Evolutionary conservation across 805 yeast species (phyloP).

Genomic region (Priceomyces fermenticarens): DNA sequence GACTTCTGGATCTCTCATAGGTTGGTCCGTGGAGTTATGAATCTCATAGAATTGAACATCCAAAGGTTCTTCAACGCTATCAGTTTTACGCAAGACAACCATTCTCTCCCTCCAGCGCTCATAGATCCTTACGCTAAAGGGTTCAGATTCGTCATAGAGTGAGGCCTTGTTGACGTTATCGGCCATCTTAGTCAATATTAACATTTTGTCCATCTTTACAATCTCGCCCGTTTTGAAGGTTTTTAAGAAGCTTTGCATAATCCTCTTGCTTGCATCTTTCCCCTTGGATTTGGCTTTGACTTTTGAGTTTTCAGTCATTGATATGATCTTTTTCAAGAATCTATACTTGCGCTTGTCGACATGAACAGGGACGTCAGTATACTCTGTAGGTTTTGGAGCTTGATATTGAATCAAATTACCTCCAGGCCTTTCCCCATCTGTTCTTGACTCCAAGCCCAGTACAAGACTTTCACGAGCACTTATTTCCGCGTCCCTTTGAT

Average conservation of each 20-base stretch:
- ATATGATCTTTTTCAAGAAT: constrained; percentile 17
- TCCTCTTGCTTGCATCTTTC: constrained; percentile 14
- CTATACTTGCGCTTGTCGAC: constrained; percentile 11
- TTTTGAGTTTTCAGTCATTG: constrained; percentile 22
- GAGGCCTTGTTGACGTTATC: constrained; percentile 15
- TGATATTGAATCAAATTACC: background rate
- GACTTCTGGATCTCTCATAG: constrained; percentile 19
- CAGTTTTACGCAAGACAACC: constrained; percentile 68
- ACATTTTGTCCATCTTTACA: constrained; percentile 62
- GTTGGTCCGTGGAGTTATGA: constrained; percentile 23
- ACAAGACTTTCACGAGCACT: background rate
- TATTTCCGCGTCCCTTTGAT: background rate
- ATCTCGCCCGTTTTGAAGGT: constrained; percentile 55
- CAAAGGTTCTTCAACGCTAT: constrained; percentile 49
- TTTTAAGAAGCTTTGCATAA: constrained; percentile 22
- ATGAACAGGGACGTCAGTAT: background rate
- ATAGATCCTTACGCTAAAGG: constrained; percentile 50
- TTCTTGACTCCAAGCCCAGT: background rate
- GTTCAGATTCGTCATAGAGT: constrained; percentile 46
- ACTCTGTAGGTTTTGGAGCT: background rate
- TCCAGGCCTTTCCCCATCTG: background rate
- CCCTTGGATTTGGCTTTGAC: constrained; percentile 16
- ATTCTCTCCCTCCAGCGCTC: constrained; percentile 82
- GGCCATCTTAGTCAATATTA: constrained; percentile 56
- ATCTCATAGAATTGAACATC: constrained; percentile 61